Conservation (phyloP, 345 rosid species). For the Hibiscus tridactylites region DNA sequence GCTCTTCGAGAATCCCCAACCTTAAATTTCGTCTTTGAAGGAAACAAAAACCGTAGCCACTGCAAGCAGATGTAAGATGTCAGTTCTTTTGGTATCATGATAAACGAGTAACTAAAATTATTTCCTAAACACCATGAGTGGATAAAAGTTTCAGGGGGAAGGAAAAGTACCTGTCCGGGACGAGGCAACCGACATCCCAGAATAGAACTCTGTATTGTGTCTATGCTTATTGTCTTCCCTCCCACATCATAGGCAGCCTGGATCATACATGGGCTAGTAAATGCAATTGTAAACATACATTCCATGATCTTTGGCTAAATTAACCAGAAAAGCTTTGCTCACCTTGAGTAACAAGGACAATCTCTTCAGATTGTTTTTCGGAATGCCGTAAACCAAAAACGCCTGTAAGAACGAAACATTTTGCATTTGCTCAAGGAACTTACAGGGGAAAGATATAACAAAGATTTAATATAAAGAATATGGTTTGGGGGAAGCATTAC, state of each 20-base stretch:
- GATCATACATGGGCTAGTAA: conserved; percentile 12
- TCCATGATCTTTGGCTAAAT: background rate
- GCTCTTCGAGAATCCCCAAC: conserved; percentile 44
- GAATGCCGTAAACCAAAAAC: conserved; percentile 63
- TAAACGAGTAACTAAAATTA: background rate
- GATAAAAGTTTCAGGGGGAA: background rate
- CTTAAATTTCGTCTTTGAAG: conserved; percentile 48
- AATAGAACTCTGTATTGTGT: conserved; percentile 58
- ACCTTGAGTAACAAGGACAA: conserved; percentile 63
- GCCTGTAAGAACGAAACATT: conserved; percentile 37
- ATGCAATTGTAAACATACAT: background rate
- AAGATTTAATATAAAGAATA: background rate
- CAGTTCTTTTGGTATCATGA: conserved; percentile 2
- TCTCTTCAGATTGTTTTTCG: conserved; percentile 57
- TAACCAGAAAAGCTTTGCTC: conserved; percentile 9
- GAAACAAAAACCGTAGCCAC: conserved; percentile 64
- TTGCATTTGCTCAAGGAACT: conserved; percentile 2
- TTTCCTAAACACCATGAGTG: background rate
- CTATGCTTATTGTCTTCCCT: conserved; percentile 55
- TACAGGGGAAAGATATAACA: background rate
- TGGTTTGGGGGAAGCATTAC: conserved; percentile 27
- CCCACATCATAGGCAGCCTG: conserved; percentile 85
- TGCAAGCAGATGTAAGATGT: conserved; percentile 17
- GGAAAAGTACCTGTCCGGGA: conserved; percentile 56
- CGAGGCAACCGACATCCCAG: conserved; percentile 65